Evolutionary conservation across 1,284 basidiomycete species (phyloP).

Genomic region (Leucoagaricus sp.): DNA sequence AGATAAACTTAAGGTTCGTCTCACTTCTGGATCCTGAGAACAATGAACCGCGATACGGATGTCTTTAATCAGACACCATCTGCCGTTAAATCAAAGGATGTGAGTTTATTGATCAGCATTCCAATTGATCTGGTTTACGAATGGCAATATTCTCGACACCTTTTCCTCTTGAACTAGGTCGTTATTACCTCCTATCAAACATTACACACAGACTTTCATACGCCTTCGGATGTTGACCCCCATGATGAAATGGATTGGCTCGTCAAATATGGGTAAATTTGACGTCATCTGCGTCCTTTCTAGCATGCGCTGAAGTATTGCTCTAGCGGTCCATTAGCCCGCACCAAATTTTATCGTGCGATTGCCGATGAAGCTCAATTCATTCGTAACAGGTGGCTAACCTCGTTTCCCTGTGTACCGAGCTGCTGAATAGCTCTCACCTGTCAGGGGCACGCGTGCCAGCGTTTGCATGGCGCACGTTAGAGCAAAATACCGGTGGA

Average conservation of each 20-base stretch:
- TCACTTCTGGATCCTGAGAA: background rate
- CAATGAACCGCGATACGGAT: background rate
- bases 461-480: constrained; percentile 60
- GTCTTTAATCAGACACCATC: constrained; percentile 29
- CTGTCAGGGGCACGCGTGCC: constrained; percentile 50
- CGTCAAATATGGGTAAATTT: constrained; percentile 44
- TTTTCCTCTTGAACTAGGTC: constrained; percentile 39
- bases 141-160: background rate
- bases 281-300: background rate
- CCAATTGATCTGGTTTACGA: background rate
- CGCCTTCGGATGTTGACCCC: constrained; percentile 45
- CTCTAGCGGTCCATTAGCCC: constrained; percentile 54
- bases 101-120: constrained; percentile 29
- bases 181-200: constrained; percentile 73
- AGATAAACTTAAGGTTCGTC: constrained; percentile 55
- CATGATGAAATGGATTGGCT: constrained; percentile 52
- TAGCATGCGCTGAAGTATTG: constrained; percentile 1
- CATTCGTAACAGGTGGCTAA: constrained; percentile 57
- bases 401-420: background rate
- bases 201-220: constrained; percentile 52
- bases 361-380: constrained; percentile 74
- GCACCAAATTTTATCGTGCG: constrained; percentile 59
- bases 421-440: background rate
- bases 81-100: constrained; percentile 55
- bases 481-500: constrained; percentile 65